Base-by-base conservation (phyloP, 495 filamentous ascomycete genomes). In the Pyronema domesticum region DNA sequence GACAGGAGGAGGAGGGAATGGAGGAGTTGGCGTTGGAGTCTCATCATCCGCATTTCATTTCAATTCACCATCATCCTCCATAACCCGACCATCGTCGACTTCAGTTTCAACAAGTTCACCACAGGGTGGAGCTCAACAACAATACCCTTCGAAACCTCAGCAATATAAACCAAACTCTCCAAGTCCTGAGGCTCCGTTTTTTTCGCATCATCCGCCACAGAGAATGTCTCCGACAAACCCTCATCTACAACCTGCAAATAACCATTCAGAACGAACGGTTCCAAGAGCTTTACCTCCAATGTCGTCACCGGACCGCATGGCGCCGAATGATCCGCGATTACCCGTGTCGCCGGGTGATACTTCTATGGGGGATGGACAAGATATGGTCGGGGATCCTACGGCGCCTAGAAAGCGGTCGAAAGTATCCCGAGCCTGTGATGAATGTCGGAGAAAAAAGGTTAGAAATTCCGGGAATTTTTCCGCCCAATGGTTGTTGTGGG, bases 371-470 rank as follows among this genome's bases (percentile, higher is more conserved):
- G 50, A 60, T 30, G n/a, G 50, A 30, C 62, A 62, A 51, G 62
- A 64, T 35, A 52, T 59, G 46, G 52, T 60, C 18, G 74, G 73
- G 9, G 82, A 85, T 57, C 72, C 71, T 47, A 84, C 78, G 46
- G 80, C 83, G 8, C 82, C 83, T 0, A 72, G 84, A 53, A 94
- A 94, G 65, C 74, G 89, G 55, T 85, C 84, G 0, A 96, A 96
- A 68, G 88, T 94, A 0, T 95, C 89, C 2, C 74, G 89, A 23
- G 89, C 89, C 0, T 96, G 89, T 58, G 89, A 96, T 68, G 89
- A 96, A 63, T 96, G 89, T 64, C 77, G 89, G 48, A 77, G 89
- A 50, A 96, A 95, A 68, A 96, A 96, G 75, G 80, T 82, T 70
- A 14, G 50, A 51, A 57, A 51, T 52, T 45, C 36, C 34, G 15